Conservation (phyloP, 257 asterid species). For the Solanum corneliomulleri region DNA sequence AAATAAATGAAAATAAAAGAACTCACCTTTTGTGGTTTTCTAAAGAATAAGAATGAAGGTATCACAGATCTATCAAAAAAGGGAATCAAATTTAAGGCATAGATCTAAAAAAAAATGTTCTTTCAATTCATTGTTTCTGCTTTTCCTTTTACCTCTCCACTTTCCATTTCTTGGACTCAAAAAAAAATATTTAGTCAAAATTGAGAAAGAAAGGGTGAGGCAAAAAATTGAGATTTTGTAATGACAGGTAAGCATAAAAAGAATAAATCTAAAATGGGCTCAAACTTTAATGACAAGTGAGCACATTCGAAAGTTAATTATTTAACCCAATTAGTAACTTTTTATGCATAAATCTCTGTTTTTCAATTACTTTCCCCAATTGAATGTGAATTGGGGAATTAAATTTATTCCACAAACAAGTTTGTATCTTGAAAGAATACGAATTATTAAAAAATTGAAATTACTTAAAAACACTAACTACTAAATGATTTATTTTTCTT, state of each 20-base stretch:
- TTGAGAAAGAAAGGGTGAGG: not conserved
- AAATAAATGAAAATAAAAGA: not conserved
- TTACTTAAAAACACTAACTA: not conserved
- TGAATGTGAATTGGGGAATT: no score
- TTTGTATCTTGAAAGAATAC: not conserved
- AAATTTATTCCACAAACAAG: no score
- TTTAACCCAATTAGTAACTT: not conserved
- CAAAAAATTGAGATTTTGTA: not conserved
- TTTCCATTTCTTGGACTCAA: no score
- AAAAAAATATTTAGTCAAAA: not conserved
- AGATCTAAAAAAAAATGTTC: constrained; percentile 7
- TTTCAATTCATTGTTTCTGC: not conserved
- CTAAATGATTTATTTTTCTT: not conserved
- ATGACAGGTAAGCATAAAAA: not conserved
- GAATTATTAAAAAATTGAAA: not conserved
- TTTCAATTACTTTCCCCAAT: not conserved
- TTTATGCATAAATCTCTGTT: not conserved
- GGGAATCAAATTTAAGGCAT: not conserved
- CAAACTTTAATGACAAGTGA: not conserved
- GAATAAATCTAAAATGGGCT: not conserved
- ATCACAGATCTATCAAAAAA: constrained; percentile 43
- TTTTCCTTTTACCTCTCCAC: not conserved
- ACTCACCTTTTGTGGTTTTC: constrained; percentile 36
- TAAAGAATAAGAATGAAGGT: constrained; percentile 4
- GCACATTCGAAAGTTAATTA: not conserved